Evolutionary conservation across 345 rosid species (phyloP), one percentile per base, ranked within the genome.

Genomic region (Bruguiera gymnorhiza): DNA sequence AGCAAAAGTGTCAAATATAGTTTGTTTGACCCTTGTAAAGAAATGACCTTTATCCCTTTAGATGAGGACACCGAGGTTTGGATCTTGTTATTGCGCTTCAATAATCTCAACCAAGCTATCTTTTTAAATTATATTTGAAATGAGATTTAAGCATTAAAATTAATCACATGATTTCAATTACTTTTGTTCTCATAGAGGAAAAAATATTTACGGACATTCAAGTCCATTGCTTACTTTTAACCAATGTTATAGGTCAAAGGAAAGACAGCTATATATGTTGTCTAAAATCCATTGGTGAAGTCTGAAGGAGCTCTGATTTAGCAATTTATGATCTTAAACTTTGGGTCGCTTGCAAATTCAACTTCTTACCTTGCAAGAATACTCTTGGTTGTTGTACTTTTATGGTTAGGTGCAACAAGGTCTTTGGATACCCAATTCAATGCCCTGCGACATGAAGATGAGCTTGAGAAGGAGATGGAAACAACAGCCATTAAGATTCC

Each of bases 1-100:
- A 95, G 98, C 86, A 94, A 94, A 90, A 94, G 98, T 29, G 98
- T 97, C 80, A 94, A 94, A 76, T 94, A 94, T 88, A 94, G 96
- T 76, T 88, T 95, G 80, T 95, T 95, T 58, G 99, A 95, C 65
- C 97, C 97, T 60, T 95, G 99, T 83, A 95, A 95, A 78, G 99
- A 95, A 79, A 95, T 95, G 97, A 97, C 97, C 8, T 95, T 91
- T 65, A 95, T 95, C 76, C 99, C 97, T 9, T 71, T 95, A 50
- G 99, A 95, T 18, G 97, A 95, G 75, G 99, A 91, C 82, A 95
- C 97, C 43, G 91, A 91, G 97, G 97, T 94, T 68, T 27, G 72
- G 29, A 46, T 8, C 60, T 6, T 59, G 18, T 26, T 48, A 0
- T 8, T 3, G 50, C 10, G 43, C 30, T 60, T 60, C 51, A 2